Conservation (phyloP, 768 basidiomycete genomes). For the Suillus fuscotomentosus region DNA sequence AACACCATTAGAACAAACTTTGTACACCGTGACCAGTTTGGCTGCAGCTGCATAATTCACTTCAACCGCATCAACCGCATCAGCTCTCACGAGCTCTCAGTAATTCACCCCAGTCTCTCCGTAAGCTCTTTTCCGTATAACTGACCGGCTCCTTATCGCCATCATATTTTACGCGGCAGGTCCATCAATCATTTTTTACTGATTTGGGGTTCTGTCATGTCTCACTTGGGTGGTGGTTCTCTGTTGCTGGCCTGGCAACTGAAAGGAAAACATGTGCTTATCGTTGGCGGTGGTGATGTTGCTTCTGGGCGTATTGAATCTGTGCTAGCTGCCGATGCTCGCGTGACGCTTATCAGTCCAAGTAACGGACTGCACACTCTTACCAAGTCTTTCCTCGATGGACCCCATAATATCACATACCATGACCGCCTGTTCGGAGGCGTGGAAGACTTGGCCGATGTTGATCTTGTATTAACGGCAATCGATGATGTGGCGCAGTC, state of each 20-base stretch:
- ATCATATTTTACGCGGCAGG: background rate
- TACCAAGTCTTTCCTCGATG: conserved; percentile 51
- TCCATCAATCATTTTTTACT: background rate
- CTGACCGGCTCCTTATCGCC: background rate
- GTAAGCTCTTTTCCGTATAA: background rate
- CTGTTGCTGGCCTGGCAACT: conserved; percentile 95
- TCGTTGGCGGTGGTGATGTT: conserved; percentile 93
- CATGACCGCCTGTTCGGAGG: conserved; percentile 66
- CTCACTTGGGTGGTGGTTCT: conserved; percentile 54
- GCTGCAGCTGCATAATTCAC: background rate
- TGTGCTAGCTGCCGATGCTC: conserved; percentile 77
- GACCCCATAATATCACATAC: conserved; percentile 55
- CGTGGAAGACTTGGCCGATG: conserved; percentile 61
- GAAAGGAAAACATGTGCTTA: conserved; percentile 75
- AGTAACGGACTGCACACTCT: conserved; percentile 59
- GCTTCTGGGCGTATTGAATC: conserved; percentile 87
- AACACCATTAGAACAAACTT: background rate
- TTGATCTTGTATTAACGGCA: conserved; percentile 91
- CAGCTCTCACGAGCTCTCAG: background rate
- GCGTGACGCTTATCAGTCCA: conserved; percentile 78
- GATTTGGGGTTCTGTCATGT: background rate
- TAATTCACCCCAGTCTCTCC: background rate
- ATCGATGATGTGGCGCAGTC: conserved; percentile 79
- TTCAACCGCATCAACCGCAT: background rate
- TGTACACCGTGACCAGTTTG: background rate